Evolutionary conservation across 164 flowering plant genomes (phyloP).

Genomic region (Sextonia rubra): DNA sequence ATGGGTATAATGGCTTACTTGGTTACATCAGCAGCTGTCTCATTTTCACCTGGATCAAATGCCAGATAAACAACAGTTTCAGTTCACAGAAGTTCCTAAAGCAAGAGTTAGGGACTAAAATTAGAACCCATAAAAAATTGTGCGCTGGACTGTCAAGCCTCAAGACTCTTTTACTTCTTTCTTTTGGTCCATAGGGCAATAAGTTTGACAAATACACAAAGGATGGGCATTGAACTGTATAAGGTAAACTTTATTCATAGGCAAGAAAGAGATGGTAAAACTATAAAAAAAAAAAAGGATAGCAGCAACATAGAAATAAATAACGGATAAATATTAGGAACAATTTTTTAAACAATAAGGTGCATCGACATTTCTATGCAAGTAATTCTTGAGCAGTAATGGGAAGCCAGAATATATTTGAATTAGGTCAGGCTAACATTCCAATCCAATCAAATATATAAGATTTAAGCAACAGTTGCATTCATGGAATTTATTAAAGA

Average conservation of each 20-base stretch:
- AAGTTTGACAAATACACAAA: background rate
- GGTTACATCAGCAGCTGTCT: slow-evolving; percentile 58
- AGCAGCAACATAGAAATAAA: too few species aligned
- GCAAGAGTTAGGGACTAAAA: background rate
- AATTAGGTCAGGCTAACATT: background rate
- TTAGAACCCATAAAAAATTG: background rate
- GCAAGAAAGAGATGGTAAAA: background rate
- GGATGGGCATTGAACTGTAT: background rate
- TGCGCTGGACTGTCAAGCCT: background rate
- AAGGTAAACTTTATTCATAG: background rate
- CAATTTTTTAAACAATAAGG: background rate
- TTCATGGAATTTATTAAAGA: background rate
- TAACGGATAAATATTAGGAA: too few species aligned
- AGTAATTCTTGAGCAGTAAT: too few species aligned
- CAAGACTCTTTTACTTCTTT: background rate
- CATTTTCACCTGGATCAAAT: slow-evolving; percentile 45
- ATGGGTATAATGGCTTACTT: slow-evolving; percentile 39
- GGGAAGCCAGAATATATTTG: background rate
- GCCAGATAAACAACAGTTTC: slow-evolving; percentile 1
- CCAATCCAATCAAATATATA: background rate
- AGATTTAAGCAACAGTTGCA: too few species aligned
- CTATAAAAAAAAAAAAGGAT: background rate
- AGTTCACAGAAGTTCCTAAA: background rate
- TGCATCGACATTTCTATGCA: background rate
- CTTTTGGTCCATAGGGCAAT: too few species aligned